Percentiles rank a stretch among this genome's conserved stretches.
Evolutionary conservation across 1,284 basidiomycete genomes (phyloP).

Genomic region (Microbotryum intermedium): DNA sequence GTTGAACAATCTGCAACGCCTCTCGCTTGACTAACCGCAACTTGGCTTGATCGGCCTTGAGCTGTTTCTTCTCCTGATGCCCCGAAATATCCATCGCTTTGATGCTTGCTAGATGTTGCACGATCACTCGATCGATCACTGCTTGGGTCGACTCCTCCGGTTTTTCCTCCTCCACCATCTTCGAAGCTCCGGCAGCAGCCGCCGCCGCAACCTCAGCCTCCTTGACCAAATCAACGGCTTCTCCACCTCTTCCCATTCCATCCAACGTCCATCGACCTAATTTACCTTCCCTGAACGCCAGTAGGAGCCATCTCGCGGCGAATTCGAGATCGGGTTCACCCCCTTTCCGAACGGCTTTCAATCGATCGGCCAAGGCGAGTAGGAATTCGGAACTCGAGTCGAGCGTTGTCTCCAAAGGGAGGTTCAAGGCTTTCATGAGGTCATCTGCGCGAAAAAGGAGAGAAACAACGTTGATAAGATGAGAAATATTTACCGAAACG

Average conservation of each 20-base stretch:
- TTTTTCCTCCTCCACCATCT: background rate
- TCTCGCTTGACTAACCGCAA: conserved; percentile 23
- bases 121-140: background rate
- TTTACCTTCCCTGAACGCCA: conserved; percentile 70
- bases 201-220: conserved; percentile 8
- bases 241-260: conserved; percentile 45
- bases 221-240: conserved; percentile 19
- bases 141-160: background rate
- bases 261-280: conserved; percentile 46
- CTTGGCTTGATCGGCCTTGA: conserved; percentile 19
- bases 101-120: conserved; percentile 3
- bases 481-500: background rate
- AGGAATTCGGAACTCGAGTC: conserved; percentile 58
- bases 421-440: conserved; percentile 22
- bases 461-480: background rate
- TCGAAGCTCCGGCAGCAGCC: conserved; percentile 5
- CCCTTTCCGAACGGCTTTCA: conserved; percentile 72
- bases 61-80: conserved; percentile 30
- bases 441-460: conserved; percentile 9
- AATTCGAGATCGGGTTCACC: conserved; percentile 60
- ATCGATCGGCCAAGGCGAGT: conserved; percentile 55
- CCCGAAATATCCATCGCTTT: conserved; percentile 17
- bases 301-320: conserved; percentile 68
- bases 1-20: too few species aligned
- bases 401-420: conserved; percentile 46